Base-by-base conservation (phyloP, 192 early-diverging fungal species). In the Coemansia sp. region DNA sequence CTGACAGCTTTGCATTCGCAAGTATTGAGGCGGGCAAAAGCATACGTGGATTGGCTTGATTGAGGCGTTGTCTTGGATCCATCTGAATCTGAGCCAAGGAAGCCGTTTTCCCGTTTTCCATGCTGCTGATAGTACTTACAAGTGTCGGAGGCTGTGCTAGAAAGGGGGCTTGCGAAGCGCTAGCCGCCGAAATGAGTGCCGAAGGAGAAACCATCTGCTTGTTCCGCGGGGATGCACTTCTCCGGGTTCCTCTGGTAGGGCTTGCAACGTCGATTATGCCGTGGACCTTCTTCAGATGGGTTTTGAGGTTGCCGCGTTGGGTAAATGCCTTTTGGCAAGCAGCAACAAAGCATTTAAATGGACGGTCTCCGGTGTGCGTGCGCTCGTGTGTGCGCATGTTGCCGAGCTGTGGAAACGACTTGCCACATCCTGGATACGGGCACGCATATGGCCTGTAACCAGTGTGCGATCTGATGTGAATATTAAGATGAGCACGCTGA, bases 371-470 rank as follows among this genome's bases (percentile, higher is more conserved):
- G 13, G 86, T 79, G 66, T 95, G 94, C 16, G 88, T 90, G 61
- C 87, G 86, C 80, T 93, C 90, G 55, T 95, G 94, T 6, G 92
- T 93, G 67, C 88, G 87, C 78, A 92, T 80, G 71, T 94, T 93
- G 6, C 91, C 91, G 65, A 89, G 86, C 85, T 93, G 93, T 36
- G 87, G 87, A 62, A 94, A 94, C 39, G 87, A 73, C 81, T 94
- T 94, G 67, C 84, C 89, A 62, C 93, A 94, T 8, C 88, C 91
- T 1, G 80, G 75, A 65, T 82, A 72, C 16, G 73, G 73, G 59
- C 92, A 95, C 6, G 70, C 72, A 63, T 86, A 88, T 39, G 86
- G 84, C 52, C 80, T 77, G 63, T 84, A 80, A 5, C 82, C 82
- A 0, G 82, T 84, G 41, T 84, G 82, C 19, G 82, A 84, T 64